Evolutionary conservation across 1,284 basidiomycete genomes (phyloP), one percentile per base, ranked within the genome.

Genomic region (Sanghuangporus weigelae): DNA sequence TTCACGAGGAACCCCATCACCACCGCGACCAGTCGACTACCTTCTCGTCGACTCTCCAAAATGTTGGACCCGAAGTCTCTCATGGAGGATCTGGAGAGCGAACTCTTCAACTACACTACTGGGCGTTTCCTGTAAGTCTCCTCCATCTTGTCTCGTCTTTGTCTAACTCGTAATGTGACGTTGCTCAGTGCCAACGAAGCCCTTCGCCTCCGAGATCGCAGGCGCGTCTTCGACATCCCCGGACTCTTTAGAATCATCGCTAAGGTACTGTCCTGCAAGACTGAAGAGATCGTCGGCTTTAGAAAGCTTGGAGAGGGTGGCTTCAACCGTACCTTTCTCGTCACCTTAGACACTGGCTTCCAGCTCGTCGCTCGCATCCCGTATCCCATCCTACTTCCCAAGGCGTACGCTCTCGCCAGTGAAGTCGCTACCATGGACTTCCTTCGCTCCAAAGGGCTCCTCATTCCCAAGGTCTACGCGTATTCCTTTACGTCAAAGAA

Each of bases 401-500:
- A 80, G 71, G 75, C 64, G 71, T 79, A 72, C 68, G 75, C 77
- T 68, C 58, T 81, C 56, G 81, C 81, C 39, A 83, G 81, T 68
- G 81, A 83, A 73, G 82, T 80, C 21, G 80, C 81, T 62, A 83
- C 81, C 14, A 78, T 83, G 76, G 65, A 21, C 50, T 78, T 77
- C 59, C 79, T 82, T 66, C 80, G 80, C 72, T 72, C 77, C 70
- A 68, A 46, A 69, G 80, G 76, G 60, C 70, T 84, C 62, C 81
- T 81, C 69, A 68, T 79, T 66, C 79, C 81, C 31, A 36, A 82
- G 70, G 73, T 84, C 5, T 84, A 83, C 71, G 79, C 68, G 26
- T 84, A 84, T 74, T 81, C 81, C 5, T 74, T 78, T 72, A 21
- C 66, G 62, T 65, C 78, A 69, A 73, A 84, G 73, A 83, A 84